Conservation (phyloP, 2,329 filamentous ascomycete species). For the Fusarium metavorans region DNA sequence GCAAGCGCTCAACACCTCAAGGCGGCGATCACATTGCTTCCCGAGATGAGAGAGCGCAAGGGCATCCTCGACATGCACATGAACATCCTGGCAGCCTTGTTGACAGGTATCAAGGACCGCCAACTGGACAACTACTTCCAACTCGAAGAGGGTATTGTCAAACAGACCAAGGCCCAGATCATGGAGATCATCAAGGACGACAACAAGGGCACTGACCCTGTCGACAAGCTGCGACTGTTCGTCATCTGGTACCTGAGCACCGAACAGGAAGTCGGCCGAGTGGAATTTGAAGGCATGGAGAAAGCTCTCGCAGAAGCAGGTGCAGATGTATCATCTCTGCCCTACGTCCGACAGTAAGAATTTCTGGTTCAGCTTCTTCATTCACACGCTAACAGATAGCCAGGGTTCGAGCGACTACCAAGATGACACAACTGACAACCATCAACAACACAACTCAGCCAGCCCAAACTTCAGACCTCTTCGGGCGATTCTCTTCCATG, state of each 20-base stretch:
- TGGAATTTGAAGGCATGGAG: conserved; percentile 88
- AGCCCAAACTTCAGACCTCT: conserved; percentile 77
- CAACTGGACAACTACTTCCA: conserved; percentile 98
- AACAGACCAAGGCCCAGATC: conserved; percentile 90
- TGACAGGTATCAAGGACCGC: conserved; percentile 88
- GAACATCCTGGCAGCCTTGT: conserved; percentile 88
- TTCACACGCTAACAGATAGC: conserved; percentile 37
- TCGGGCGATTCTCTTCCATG: conserved; percentile 92
- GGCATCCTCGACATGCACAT: conserved; percentile 98
- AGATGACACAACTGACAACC: conserved; percentile 98
- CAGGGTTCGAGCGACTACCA: conserved; percentile 90
- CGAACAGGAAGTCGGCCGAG: conserved; percentile 85
- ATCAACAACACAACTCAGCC: conserved; percentile 80
- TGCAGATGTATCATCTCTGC: conserved; percentile 80
- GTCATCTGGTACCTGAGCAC: conserved; percentile 98
- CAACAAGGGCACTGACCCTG: conserved; percentile 83
- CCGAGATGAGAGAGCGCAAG: conserved; percentile 92
- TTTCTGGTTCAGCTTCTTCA: neutral
- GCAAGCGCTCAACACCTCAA: conserved; percentile 95
- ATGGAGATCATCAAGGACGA: conserved; percentile 86
- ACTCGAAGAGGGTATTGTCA: conserved; percentile 90
- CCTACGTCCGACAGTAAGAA: conserved; percentile 86
- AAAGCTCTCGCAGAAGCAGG: conserved; percentile 83
- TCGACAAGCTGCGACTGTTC: conserved; percentile 93
- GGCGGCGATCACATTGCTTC: conserved; percentile 91